Base-by-base conservation (phyloP, 78 protist species). In the Polysphondylium violaceum region DNA sequence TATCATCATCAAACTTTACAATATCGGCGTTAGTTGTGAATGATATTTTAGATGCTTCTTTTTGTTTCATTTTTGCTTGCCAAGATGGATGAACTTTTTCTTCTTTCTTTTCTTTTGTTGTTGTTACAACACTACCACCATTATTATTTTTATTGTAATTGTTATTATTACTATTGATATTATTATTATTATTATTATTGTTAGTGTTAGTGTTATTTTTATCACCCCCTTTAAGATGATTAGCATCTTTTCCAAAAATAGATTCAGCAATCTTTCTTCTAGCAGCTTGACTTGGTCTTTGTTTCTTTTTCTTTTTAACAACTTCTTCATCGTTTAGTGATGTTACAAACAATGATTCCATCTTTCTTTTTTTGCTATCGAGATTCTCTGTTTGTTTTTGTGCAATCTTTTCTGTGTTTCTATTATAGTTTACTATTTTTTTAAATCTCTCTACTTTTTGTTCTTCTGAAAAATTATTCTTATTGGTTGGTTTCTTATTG, bases 21-120 rank as follows among this genome's bases (percentile, higher is more conserved):
- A 64, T 2, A 36, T 64, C 72, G 21, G 31, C 19, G 35, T 17
- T 64, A 36, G 31, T 64, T 36, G 21, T 64, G 11, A 47, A 47
- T 60, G 25, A 40, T 16, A 64, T 33, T 21, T 17, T 36, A 8
- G 72, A 3, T 35, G 71, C 44, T n/a, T 3, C 25, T 35, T 64
- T 33, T 64, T 64, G 72, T 64, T 36, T 64, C 27, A 36, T 64
- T 55, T 50, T 72, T 16, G 77, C 77, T 72, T 72, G 33, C 77
- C 77, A 72, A 7, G 77, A 72, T 50, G 77, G 77, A 72, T 72
- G 77, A 29, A 51, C 43, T 27, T 68, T 68, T 68, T 68, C 76
- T 23, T 35, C 47, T 17, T 31, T 0, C 6, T 0, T 16, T 65
- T 17, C 3, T 61, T 33, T 33, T n/a, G 14, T 7, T 4, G 60